A percentile compares a stretch with the other conserved stretches of the same genome.
Evolutionary conservation across 192 early-diverging fungal genomes (phyloP).

Genomic region (Piromyces finnis): DNA sequence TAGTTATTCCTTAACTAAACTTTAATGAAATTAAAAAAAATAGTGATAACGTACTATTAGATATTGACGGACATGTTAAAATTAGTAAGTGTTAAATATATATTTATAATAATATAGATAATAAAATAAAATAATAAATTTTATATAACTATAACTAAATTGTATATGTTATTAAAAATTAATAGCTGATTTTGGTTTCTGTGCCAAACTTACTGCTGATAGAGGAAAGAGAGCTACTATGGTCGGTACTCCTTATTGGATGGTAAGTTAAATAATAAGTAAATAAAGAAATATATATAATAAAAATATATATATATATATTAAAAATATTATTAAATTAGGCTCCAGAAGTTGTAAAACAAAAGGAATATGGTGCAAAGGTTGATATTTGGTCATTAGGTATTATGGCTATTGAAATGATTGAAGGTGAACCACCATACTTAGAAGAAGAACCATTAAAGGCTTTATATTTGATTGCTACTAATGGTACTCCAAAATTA

Average conservation of each 20-base stretch:
- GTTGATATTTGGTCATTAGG: no score
- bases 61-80: not conserved
- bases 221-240: not conserved
- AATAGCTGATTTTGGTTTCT: constrained; percentile 2
- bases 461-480: no score
- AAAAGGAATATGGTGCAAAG: no score
- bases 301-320: no score
- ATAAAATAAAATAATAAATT: not conserved
- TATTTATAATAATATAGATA: no score
- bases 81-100: constrained; percentile 7
- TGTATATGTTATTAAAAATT: not conserved
- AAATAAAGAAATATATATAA: no score
- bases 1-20: no score
- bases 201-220: not conserved
- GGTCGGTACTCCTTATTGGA: not conserved
- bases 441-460: not conserved
- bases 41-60: not conserved
- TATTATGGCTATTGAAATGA: no score
- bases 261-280: not conserved
- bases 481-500: no score
- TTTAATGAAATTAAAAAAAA: no score
- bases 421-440: no score
- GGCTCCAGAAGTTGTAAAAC: not conserved
- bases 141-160: not conserved
- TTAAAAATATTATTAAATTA: no score